Evolutionary conservation across 2,329 filamentous ascomycete species (phyloP), one percentile per base, ranked within the genome.

Genomic region (Fusarium sp.): DNA sequence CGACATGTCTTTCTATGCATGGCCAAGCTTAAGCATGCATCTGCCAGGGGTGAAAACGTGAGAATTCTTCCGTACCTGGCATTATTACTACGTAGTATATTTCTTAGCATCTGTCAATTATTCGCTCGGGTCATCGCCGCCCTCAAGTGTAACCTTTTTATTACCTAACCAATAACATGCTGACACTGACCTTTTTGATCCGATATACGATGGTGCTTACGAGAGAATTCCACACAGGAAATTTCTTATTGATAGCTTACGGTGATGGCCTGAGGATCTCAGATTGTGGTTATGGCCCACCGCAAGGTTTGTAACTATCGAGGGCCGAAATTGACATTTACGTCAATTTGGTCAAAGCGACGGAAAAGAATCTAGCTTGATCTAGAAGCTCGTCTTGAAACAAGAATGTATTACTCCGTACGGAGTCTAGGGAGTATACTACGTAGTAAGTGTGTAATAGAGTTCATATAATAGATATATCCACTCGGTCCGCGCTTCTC

Each of bases 1-100:
- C 21, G 21, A 37, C 24, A 63, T 26, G 38, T 46, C 50, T 28
- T 54, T 46, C 39, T 54, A 20, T 41, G 20, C 33, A 62, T 21
- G 29, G 42, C 33, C 46, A 24, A 58, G 42, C 33, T 39, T 31
- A 56, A 54, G 59, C 57, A 33, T 54, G 39, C 46, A 46, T 55
- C 18, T 38, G 33, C 38, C 61, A 64, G 59, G 58, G 60, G 49
- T 39, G 33, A 63, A 44, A 63, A 48, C 37, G 59, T 38, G 35
- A 48, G 35, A 41, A 33, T n/a, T 57, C 15, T 59, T 31, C 38
- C 18, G 29, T 23, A 35, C 23, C 39, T 61, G 31, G 52, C 12
- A 39, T 46, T 33, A 16, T n/a, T n/a, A n/a, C n/a, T n/a, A n/a
- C n/a, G n/a, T n/a, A n/a, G n/a, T n/a, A n/a, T 42, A 39, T 38